Base-by-base conservation (phyloP, 345 rosid species). In the Salix caprea region DNA sequence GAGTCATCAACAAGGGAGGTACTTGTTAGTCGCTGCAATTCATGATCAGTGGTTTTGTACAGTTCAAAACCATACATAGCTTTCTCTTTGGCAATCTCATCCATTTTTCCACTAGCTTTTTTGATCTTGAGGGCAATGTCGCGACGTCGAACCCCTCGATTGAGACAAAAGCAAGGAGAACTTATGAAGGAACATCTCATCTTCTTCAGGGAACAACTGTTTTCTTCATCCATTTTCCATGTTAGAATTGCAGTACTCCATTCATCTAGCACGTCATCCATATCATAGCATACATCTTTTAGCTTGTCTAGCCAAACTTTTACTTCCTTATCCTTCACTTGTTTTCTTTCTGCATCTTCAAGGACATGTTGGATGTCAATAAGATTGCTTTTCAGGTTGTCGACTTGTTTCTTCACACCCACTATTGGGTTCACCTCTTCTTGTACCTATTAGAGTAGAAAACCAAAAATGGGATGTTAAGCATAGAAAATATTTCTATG, bases 271-370 rank as follows among this genome's bases (percentile, higher is more conserved):
- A 70, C 52, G 39, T 79, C 80, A 7, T 71, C 80, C 32, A 81
- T 67, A 34, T 76, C 80, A 56, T 76, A 76, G 5, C 70, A 67
- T 2, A 70, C 26, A 16, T 69, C 50, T 62, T 72, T 76, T 42
- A 81, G 83, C 21, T 68, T 60, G 23, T 30, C 21, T 23, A 81
- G 58, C 83, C 83, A 80, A 10, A 28, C n/a, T 21, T 15, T 72
- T 18, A 73, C 70, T 0, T 39, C 15, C 2, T 21, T 54, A 11
- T 81, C 77, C 36, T 72, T 61, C 44, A 76, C 14, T 58, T 76
- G 77, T 70, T 70, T 67, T 44, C 40, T 60, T 70, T 81, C 83
- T 36, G 83, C 83, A 62, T 81, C 83, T 7, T 28, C 60, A 18
- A 81, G 69, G 6, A 76, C 77, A 5, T 48, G 48, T 69, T 52